Base-by-base conservation (phyloP, 805 yeast species). In the Metschnikowia rubicola region DNA sequence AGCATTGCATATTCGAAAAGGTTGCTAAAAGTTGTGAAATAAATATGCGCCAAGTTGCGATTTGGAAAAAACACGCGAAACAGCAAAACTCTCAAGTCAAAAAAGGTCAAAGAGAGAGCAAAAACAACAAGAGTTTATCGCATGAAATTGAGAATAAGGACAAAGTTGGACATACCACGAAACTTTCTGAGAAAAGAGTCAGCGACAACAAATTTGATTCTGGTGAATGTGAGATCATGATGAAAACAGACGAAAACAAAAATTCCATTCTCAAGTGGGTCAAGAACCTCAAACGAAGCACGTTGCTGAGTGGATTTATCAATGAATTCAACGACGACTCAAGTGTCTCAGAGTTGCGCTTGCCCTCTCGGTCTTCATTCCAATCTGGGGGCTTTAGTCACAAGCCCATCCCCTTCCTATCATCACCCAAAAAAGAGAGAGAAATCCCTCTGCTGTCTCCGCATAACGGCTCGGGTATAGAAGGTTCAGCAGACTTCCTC, bases 191-290 rank as follows among this genome's bases (percentile, higher is more conserved):
- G 7, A 21, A 21, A 7, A 21, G 7, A 21, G 26, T 21, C 8
- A 21, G 26, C 8, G 26, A 1, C 26, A 21, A 21, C 26, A 21
- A 3, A 21, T 5, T 5, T 8, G 7, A 21, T 21, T 21, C 26
- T 21, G 7, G 26, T 7, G 26, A 21, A 7, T 7, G 26, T 7
- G 26, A 21, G 26, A 7, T 21, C 7, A 4, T 21, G 5, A 21
- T 21, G 26, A 21, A 21, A 21, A 21, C 26, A 21, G 26, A 21
- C 26, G 26, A 21, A 21, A 69, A 66, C 54, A 59, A 74, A 47
- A 62, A 57, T 51, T 64, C 72, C 26, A 63, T 72, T 30, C 64
- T 72, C 51, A 77, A 76, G 12, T 72, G 77, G 77, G 76, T 72
- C 43, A 72, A 71, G 56, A 68, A 64, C 54, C 62, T 72, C 52